These are phyloP conservation scores for Phytomonas sp. DNA, from an alignment of 208 protist genomes.

Conservation along the genomic window DNA sequence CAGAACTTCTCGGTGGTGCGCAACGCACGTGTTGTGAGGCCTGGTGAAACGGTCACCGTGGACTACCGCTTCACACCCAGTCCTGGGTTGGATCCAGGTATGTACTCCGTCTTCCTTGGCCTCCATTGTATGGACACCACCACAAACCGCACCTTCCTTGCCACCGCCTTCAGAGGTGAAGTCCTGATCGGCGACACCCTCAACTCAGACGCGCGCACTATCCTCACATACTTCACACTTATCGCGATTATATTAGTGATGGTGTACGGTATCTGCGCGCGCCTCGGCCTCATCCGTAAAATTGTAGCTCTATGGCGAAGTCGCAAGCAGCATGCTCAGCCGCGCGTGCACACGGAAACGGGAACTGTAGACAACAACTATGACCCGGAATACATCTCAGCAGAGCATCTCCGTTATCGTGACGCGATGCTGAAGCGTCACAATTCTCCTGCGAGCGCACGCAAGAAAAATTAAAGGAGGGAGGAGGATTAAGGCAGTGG, in stretches of 20 bases:
- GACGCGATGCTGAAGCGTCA: constrained; percentile 32
- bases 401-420: constrained; percentile 70
- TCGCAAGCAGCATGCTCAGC: background rate
- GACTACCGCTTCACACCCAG: constrained; percentile 77
- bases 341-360: constrained; percentile 17
- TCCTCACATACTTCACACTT: constrained; percentile 80
- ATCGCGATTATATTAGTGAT: constrained; percentile 42
- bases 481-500: background rate
- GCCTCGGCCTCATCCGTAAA: constrained; percentile 43
- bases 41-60: constrained; percentile 59
- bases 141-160: constrained; percentile 62
- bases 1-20: constrained; percentile 88
- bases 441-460: background rate
- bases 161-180: constrained; percentile 65
- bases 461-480: constrained; percentile 32
- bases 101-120: constrained; percentile 79
- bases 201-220: constrained; percentile 67
- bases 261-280: constrained; percentile 36
- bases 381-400: constrained; percentile 75
- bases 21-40: constrained; percentile 52
- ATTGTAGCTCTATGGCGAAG: constrained; percentile 10
- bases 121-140: constrained; percentile 59
- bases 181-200: constrained; percentile 56
- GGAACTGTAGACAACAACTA: constrained; percentile 42
- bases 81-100: constrained; percentile 51